A percentile compares a stretch with the other conserved stretches of the same genome.
Evolutionary conservation across 805 yeast species (phyloP).

Genomic region (Kluyveromyces wickerhamii): DNA sequence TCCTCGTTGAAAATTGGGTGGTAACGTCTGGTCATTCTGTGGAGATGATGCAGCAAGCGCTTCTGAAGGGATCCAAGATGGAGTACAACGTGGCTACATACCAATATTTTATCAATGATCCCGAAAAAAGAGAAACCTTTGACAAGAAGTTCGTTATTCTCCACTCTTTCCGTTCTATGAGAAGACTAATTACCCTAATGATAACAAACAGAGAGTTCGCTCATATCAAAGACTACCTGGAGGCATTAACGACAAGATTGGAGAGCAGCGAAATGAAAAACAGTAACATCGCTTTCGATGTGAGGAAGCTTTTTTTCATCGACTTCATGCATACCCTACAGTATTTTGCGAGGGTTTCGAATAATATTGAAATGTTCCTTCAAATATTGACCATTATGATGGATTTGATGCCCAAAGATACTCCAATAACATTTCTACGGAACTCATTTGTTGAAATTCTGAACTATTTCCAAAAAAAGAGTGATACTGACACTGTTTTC

Average conservation of each 20-base stretch:
- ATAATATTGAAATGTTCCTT: slow-evolving; percentile 18
- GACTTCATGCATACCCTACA: slow-evolving; percentile 19
- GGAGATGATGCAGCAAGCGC: slow-evolving; percentile 10
- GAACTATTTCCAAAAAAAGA: slow-evolving; percentile 12
- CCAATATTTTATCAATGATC: slow-evolving; percentile 17
- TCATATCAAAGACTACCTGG: slow-evolving; percentile 15
- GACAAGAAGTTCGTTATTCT: slow-evolving; percentile 16
- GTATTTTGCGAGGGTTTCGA: slow-evolving; percentile 13
- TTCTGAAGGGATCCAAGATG: slow-evolving; percentile 24
- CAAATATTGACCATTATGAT: slow-evolving; percentile 12
- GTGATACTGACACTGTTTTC: slow-evolving; percentile 22
- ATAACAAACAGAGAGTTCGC: slow-evolving; percentile 14
- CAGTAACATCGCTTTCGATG: not conserved
- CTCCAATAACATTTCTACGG: slow-evolving; percentile 10
- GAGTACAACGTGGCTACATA: slow-evolving; percentile 23
- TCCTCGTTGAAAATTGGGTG: slow-evolving; percentile 20
- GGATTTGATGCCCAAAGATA: slow-evolving; percentile 6
- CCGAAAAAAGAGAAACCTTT: slow-evolving; percentile 10
- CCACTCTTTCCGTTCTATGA: slow-evolving; percentile 18
- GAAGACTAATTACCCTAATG: slow-evolving; percentile 11
- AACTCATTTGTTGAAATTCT: slow-evolving; percentile 13
- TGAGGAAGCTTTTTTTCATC: slow-evolving; percentile 9
- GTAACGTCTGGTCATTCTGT: slow-evolving; percentile 13
- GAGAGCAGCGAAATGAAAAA: slow-evolving; percentile 7
- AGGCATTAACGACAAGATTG: slow-evolving; percentile 17